Base-by-base conservation (phyloP, 768 basidiomycete genomes). In the Boletus barrowsii region DNA sequence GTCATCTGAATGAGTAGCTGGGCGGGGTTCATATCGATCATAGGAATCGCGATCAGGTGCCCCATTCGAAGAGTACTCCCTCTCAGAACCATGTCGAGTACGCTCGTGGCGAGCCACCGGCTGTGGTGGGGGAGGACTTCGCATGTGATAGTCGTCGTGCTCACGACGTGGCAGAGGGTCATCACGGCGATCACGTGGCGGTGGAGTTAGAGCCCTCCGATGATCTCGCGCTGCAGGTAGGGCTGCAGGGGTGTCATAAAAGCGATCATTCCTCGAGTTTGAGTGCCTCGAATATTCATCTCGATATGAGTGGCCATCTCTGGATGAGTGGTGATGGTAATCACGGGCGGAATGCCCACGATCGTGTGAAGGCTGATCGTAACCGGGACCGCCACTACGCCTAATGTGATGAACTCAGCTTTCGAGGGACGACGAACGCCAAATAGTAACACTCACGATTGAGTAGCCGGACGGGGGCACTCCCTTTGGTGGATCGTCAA, bases 141-240 rank as follows among this genome's bases (percentile, higher is more conserved):
- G 78, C 62, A 68, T 62, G 62, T 84, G 78, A 59, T 83, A 85
- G 46, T 91, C 90, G 60, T 92, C 87, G 61, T 82, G 78, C 45
- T 91, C 87, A 54, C 85, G 81, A 60, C 75, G 72, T 56, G 76
- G 62, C 58, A 79, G 72, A 69, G 86, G 84, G n/a, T 53, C 41
- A 54, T 89, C 88, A 37, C 86, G 76, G 62, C 81, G 83, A 11
- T 88, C 88, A 59, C 87, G 77, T 15, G 86, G 80, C 18, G 86
- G 80, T 47, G 88, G 74, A 11, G 81, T 82, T 14, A 76, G 73
- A 52, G 84, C 82, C 53, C 86, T 74, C 45, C 87, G 76, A 53
- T 79, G 78, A 53, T 89, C 88, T 36, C 86, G 76, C 2, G 67
- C 64, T 56, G 78, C 59, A 54, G 75, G 42, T 24, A 50, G 40